Conservation (phyloP, 768 basidiomycete species). For the Xanthoconium stramineum region DNA sequence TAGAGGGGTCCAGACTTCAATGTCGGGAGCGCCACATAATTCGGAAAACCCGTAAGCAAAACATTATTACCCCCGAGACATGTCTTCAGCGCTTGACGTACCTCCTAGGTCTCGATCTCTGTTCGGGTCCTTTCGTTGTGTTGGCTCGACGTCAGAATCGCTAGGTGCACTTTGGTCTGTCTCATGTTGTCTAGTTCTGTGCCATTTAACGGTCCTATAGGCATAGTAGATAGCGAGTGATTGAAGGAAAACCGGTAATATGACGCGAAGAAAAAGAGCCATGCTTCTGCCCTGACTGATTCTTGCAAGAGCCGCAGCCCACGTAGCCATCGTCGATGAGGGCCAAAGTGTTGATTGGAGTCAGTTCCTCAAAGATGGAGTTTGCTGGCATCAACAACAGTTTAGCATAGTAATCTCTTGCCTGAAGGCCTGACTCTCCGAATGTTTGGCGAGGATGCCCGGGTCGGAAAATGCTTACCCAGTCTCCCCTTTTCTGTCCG, state of each 20-base stretch:
- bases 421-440: too few species aligned
- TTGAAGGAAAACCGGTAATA: constrained; percentile 14
- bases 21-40: neutral
- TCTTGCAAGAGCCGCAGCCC: constrained; percentile 1
- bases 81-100: constrained; percentile 1
- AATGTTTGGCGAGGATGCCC: too few species aligned
- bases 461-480: too few species aligned
- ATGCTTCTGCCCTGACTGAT: neutral
- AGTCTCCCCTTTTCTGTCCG: neutral
- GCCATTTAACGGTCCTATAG: constrained; percentile 13
- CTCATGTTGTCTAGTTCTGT: neutral
- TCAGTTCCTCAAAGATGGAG: too few species aligned
- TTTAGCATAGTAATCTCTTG: too few species aligned
- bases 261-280: neutral
- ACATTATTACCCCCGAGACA: neutral
- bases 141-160: neutral
- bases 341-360: neutral
- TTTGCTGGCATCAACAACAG: too few species aligned
- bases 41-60: neutral
- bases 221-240: constrained; percentile 16
- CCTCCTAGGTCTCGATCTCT: constrained; percentile 27
- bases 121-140: constrained; percentile 10
- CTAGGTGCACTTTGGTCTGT: neutral
- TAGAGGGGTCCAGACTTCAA: constrained; percentile 52
- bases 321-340: constrained; percentile 5